Base-by-base conservation (phyloP, 1,139 yeast genomes). In the Yamadazyma friedrichii region DNA sequence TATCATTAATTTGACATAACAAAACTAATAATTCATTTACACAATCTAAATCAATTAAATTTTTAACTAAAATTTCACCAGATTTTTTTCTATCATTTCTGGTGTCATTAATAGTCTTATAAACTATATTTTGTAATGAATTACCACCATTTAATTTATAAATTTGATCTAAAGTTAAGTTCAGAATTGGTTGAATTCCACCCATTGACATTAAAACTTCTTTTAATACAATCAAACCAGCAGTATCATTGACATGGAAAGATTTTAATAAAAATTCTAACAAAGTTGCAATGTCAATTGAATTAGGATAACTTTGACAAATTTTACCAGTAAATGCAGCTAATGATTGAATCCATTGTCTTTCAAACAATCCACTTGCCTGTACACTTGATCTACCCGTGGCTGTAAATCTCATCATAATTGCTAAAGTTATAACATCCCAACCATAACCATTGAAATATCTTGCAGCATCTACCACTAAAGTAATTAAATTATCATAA, bases 321-420 rank as follows among this genome's bases (percentile, higher is more conserved):
- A 84, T 61, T 43, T 80, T 79, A 2, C 91, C 89, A 42, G 84
- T 74, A 50, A 85, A 84, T 1, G 77, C 65, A 0, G 89, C 75
- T 22, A 85, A 61, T 25, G 88, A 82, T 55, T 84, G 95, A 29
- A 88, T 76, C 98, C 98, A 93, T 56, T 80, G 84, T 15, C 88
- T 73, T 46, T 87, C 94, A 52, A 82, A 80, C 44, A 91, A 65
- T 4, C 98, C 98, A 62, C 89, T 93, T 13, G 63, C 72, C 59
- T 88, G 96, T 31, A 84, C 68, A 22, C 83, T 74, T 3, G 79
- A 67, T 60, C 96, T 71, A 10, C 84, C 87, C 1, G 82, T 64
- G 0, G 70, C 62, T 1, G 94, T 81, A 27, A 93, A 70, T 52
- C 95, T 78, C 54, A 81, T 75, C 58, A 89, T 66, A 6, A 91